phyloP scores from a whole-genome alignment of 2,329 filamentous ascomycete species.

The Alternaria incomplexa region DNA sequence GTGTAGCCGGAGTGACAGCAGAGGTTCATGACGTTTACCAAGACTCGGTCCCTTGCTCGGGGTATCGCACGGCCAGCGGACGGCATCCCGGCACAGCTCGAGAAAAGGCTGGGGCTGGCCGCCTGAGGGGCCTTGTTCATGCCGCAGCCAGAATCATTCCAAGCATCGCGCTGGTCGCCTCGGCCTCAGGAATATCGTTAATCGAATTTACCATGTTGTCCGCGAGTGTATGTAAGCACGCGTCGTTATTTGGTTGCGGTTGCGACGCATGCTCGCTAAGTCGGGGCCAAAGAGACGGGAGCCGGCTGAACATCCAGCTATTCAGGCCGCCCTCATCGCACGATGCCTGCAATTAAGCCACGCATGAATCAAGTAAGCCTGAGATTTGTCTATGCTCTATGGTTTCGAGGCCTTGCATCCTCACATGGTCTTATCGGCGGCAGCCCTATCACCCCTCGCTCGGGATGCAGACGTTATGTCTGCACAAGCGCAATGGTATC shows the following conservation, averaged over 20 bases:
- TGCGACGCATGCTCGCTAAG: slow-evolving; percentile 2
- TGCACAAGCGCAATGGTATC: background rate
- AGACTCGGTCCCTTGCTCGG: background rate
- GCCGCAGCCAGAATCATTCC: background rate
- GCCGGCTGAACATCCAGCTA: background rate
- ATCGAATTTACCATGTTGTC: background rate
- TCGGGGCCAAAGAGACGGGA: background rate
- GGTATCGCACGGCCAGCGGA: background rate
- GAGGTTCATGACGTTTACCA: background rate
- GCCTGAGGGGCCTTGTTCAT: background rate
- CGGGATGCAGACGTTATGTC: background rate
- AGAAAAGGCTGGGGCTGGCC: background rate
- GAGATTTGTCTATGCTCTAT: slow-evolving; percentile 10
- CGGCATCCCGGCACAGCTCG: background rate
- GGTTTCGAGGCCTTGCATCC: background rate
- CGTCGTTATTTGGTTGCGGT: background rate
- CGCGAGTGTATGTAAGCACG: background rate
- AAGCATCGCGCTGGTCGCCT: background rate
- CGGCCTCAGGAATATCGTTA: background rate
- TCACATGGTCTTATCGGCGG: background rate
- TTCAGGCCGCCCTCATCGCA: background rate
- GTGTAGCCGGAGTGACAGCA: background rate
- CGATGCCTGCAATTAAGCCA: background rate
- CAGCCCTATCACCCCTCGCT: background rate
- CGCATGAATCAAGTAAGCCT: background rate